Base-by-base conservation (phyloP, 805 yeast species). In the Isabelozyma heimii region DNA sequence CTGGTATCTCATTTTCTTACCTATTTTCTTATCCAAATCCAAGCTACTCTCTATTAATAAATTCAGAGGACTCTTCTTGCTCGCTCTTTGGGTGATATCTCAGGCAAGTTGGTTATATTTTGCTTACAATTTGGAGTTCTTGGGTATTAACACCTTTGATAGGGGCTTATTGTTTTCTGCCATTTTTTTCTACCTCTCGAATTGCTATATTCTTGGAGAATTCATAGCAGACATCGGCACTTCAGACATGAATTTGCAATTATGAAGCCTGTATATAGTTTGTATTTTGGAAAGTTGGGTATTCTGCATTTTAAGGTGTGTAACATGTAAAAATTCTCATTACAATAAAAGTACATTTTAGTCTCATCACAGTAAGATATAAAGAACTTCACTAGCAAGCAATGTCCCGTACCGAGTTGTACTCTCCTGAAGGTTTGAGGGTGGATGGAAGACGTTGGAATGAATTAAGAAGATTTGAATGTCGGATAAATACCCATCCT, bases 391-490 rank as follows among this genome's bases (percentile, higher is more conserved):
- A 37, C 15, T 28, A 44, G 42, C 12, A 46, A 83, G 43, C 14
- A 46, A 83, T 83, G 86, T 81, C 85, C 40, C 76, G 88, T 47
- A 68, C 83, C 57, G 99, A 94, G 73, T 68, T 94, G 42, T 92
- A 89, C 63, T 91, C 97, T 0, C 97, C 97, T 6, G 98, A 94
- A 68, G 99, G 99, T 4, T 77, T 94, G 43, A 77, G 99, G 54
- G 73, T 86, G 12, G 98, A 94, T 65, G 99, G 99, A 1, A 82
- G 99, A 58, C 79, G 99, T 53, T 91, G 94, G 91, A 90, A 92
- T 60, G 99, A 94, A 66, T 76, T 91, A 41, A 83, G 98, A 44
- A 78, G 84, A 28, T 89, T 94, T 60, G 82, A 81, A 37, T 88
- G 96, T 62, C 80, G 83, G 15, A 83, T 89, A 47, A 90, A 90